A percentile compares a stretch with the other conserved stretches of the same genome.
These are phyloP conservation scores for Cyberlindnera mycetangii DNA, from an alignment of 805 yeast species.

Conservation along the genomic window DNA sequence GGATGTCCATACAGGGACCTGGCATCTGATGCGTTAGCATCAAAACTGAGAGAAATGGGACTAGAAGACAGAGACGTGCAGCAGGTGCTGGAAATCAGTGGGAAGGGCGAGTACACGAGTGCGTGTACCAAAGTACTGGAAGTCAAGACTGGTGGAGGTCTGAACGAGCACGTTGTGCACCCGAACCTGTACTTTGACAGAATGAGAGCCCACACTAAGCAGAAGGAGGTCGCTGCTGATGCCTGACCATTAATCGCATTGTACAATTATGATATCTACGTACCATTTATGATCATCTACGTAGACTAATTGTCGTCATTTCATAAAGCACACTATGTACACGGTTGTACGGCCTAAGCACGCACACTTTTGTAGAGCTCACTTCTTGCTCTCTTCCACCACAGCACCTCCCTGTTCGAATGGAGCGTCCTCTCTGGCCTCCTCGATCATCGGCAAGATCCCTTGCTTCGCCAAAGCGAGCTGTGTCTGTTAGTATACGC, in stretches of 20 bases:
- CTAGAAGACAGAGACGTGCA: constrained; percentile 55
- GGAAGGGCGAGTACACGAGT: constrained; percentile 67
- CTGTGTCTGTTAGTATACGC: constrained; percentile 23
- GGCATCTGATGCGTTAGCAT: constrained; percentile 57
- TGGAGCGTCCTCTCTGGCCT: constrained; percentile 88
- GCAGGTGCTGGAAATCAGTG: constrained; percentile 64
- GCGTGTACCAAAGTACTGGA: constrained; percentile 93
- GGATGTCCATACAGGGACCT: constrained; percentile 93
- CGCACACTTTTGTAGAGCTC: background rate
- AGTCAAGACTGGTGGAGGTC: constrained; percentile 50
- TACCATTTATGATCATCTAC: background rate
- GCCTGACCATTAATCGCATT: constrained; percentile 6
- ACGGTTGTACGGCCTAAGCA: background rate
- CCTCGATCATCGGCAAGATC: constrained; percentile 78
- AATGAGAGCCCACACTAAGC: constrained; percentile 43
- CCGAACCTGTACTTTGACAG: constrained; percentile 88
- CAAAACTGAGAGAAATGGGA: constrained; percentile 61
- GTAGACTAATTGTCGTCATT: background rate
- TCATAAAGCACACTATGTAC: constrained; percentile 9
- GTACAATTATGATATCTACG: background rate
- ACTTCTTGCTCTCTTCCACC: constrained; percentile 14
- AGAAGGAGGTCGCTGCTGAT: constrained; percentile 11
- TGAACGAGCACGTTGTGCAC: constrained; percentile 51
- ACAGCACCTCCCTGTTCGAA: constrained; percentile 63
- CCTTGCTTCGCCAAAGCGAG: constrained; percentile 65